These are phyloP conservation scores for Kickxella alabastrina DNA, from an alignment of 192 early-diverging fungal species.

Conservation along the genomic window DNA sequence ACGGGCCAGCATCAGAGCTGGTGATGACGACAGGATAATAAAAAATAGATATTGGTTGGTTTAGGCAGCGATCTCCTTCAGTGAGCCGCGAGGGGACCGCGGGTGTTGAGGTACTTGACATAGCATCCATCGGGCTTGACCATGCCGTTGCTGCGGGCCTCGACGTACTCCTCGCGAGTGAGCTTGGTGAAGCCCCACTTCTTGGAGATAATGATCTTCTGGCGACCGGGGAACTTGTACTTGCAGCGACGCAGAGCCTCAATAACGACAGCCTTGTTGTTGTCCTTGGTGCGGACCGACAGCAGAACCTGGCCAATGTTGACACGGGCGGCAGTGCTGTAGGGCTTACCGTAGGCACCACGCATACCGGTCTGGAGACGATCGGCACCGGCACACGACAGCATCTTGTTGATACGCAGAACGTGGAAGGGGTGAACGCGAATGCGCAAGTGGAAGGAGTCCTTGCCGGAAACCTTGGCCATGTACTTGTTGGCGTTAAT, in stretches of 20 bases:
- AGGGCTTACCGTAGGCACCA: conserved; percentile 98
- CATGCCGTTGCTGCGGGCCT: conserved; percentile 65
- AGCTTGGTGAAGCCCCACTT: conserved; percentile 99
- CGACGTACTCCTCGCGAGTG: conserved; percentile 84
- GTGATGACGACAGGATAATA: too few relatives aligned
- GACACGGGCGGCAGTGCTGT: conserved; percentile 92
- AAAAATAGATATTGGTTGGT: too few relatives aligned
- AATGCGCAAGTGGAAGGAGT: conserved; percentile 98
- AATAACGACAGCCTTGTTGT: conserved; percentile 87
- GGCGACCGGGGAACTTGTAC: conserved; percentile 99
- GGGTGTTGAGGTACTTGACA: conserved; percentile 88
- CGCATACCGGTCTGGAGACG: conserved; percentile 98
- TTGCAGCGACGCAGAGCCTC: conserved; percentile 91
- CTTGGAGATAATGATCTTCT: conserved; percentile 99
- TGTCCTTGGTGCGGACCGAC: conserved; percentile 93
- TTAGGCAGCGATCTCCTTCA: conserved; percentile 37
- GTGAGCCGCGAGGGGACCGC: conserved; percentile 69
- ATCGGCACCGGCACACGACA: conserved; percentile 99
- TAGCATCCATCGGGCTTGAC: conserved; percentile 91
- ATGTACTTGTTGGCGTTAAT: conserved; percentile 99
- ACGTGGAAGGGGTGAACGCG: conserved; percentile 99
- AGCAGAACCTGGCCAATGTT: conserved; percentile 97
- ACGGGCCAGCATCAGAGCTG: too few relatives aligned
- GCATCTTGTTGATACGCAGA: conserved; percentile 99
- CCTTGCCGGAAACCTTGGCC: conserved; percentile 93